Base-by-base conservation (phyloP, 768 basidiomycete species). In the Boletellus emodensis region DNA sequence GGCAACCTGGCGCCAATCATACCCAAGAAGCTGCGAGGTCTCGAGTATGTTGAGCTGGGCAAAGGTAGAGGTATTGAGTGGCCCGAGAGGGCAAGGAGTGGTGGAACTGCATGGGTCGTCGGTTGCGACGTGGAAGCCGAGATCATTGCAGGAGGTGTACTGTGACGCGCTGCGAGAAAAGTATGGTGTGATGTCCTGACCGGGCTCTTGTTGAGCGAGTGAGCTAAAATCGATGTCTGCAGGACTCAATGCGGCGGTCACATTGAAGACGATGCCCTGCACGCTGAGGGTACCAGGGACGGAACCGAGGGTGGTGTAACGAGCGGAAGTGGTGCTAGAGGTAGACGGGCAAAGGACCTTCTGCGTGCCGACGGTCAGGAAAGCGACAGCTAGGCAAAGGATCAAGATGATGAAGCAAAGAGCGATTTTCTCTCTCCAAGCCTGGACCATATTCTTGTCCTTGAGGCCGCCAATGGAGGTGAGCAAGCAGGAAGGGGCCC, bases 361-460 rank as follows among this genome's bases (percentile, higher is more conserved):
- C 71, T 96, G 90, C 40, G 95, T 82, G 33, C 95, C 95, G 57
- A 99, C 90, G 35, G 96, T 99, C 48, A 86, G 77, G 71, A 99
- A 99, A 10, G 91, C 95, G 46, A 97, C 80, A 40, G 74, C 67
- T 17, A 76, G 83, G 57, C 95, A 96, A 17, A 96, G 69, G 39
- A 93, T 35, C 49, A 81, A 57, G 44, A 93, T 90, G 62, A 97
- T 85, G 68, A 89, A 83, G 70, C 94, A 97, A 4, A 99, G 75
- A 6, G 93, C 83, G 51, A 95, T 84, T 76, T 98, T 99, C 71
- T 99, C 96, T 63, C 94, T 82, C 96, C 96, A 99, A 1, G 96
- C 96, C 67, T 96, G 91, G 54, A 83, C 75, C 46, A 81, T 77
- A 34, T 80, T 75, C 60, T 79, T 79, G 69, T 94, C 92, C 64